Base-by-base conservation (phyloP, 1,139 yeast genomes). In the Meyerozyma guilliermondii region DNA sequence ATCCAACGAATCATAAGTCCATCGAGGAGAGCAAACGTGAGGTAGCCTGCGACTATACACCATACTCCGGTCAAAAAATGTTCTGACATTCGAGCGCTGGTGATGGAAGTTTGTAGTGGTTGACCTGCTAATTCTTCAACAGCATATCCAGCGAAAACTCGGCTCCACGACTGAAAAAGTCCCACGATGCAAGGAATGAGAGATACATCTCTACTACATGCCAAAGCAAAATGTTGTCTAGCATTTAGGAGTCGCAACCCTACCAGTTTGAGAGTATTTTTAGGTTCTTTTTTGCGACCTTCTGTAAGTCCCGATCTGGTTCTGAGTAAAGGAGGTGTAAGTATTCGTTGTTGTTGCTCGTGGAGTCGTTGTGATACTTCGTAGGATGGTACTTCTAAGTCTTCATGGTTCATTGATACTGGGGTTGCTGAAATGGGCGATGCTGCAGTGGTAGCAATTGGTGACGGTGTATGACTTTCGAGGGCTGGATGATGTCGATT, bases 1-100 rank as follows among this genome's bases (percentile, higher is more conserved):
- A 91, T 87, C 95, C 98, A 92, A 38, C 98, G 71, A 18, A 88
- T 85, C 83, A 91, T 87, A 33, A 92, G 68, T 0, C 96, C 95
- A 58, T 91, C 97, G 34, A 91, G 68, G 5, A 88, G 89, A 2
- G 91, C 80, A 60, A 83, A 89, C 10, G 95, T 82, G 45, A 92
- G 68, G 56, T 88, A 88, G 3, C 89, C 89, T 2, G 95, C 80
- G 6, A 92, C 98, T 7, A 86, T 59, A 58, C 97, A 84, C 94
- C 94, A 85, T 13, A 85, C 62, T 0, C 88, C 85, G 5, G 89
- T 81, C 37, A 84, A 63, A 48, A 85, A 71, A 53, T 81, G 84
- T 54, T 85, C 94, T 0, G 87, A 80, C 1, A 83, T 74, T 26
- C 87, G 64, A 1, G 85, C 86, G 4, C 75, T 63, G 1, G 83